These are phyloP conservation scores for Aspergillus taichungensis DNA, from an alignment of 495 filamentous ascomycete species.

Conservation along the genomic window DNA sequence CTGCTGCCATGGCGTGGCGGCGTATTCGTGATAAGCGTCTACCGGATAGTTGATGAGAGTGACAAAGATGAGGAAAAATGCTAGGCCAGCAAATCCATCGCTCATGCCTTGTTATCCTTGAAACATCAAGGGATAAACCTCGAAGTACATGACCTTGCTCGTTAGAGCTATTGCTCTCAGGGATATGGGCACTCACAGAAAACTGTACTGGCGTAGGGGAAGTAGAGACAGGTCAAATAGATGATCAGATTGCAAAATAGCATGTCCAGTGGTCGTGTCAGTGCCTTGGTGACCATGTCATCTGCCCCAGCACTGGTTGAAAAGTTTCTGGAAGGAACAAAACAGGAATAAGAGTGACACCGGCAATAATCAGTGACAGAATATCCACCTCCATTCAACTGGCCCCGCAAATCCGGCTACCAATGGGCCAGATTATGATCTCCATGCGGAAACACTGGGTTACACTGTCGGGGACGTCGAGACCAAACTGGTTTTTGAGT, in stretches of 20 bases:
- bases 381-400: conserved; percentile 47
- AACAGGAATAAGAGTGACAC: not conserved
- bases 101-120: conserved; percentile 14
- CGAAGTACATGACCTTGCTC: conserved; percentile 38
- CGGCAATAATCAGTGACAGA: conserved; percentile 20
- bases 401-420: conserved; percentile 20
- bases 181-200: not conserved
- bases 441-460: not conserved
- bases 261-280: conserved; percentile 1
- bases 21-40: conserved; percentile 62
- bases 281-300: not conserved
- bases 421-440: conserved; percentile 16
- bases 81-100: conserved; percentile 13
- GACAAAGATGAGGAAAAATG: conserved; percentile 51
- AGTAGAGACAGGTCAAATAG: conserved; percentile 7
- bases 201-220: not conserved
- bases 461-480: not conserved
- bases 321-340: not conserved
- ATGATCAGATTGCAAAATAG: conserved; percentile 4
- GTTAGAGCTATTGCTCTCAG: not conserved
- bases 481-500: no score
- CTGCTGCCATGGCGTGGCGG: conserved; percentile 59
- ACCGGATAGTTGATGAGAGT: conserved; percentile 58
- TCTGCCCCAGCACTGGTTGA: not conserved
- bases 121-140: conserved; percentile 48